Percentiles rank a stretch among this genome's conserved stretches.
These are phyloP conservation scores for Plantago ovata DNA, from an alignment of 257 asterid genomes.

Conservation along the genomic window DNA sequence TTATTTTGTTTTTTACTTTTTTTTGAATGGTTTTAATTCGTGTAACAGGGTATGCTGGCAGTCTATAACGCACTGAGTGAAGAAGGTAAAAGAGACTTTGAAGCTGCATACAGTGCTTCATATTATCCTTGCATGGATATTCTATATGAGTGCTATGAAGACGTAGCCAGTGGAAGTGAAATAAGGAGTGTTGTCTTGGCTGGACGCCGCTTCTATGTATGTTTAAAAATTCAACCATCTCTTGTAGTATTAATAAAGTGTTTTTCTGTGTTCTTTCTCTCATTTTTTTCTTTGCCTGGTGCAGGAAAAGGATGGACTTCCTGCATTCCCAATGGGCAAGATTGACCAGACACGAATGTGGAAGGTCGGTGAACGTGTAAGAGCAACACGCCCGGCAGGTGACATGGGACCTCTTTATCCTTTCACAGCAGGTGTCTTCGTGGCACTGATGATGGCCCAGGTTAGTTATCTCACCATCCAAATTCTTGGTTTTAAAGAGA, in stretches of 20 bases:
- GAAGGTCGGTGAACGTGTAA: conserved; percentile 84
- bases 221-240: conserved; percentile 12
- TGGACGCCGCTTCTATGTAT: conserved; percentile 90
- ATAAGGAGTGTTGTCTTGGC: conserved; percentile 95
- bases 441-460: conserved; percentile 92
- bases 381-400: conserved; percentile 66
- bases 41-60: conserved; percentile 83
- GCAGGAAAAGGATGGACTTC: conserved; percentile 88
- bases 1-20: conserved; percentile 3
- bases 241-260: background rate
- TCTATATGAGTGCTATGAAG: conserved; percentile 92
- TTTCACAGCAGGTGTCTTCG: conserved; percentile 93
- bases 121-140: conserved; percentile 98
- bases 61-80: conserved; percentile 72
- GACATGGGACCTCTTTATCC: conserved; percentile 87
- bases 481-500: too few species aligned
- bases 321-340: conserved; percentile 96
- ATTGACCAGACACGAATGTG: conserved; percentile 91
- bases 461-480: conserved; percentile 26
- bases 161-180: conserved; percentile 92
- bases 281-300: background rate
- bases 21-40: too few species aligned
- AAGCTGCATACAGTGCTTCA: conserved; percentile 84
- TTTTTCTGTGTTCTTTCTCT: background rate
- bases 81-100: conserved; percentile 79